Percentiles rank a stretch among this genome's conserved stretches.
These are phyloP conservation scores for Acanthamoeba healyi DNA, from an alignment of 208 protist species.

Conservation along the genomic window DNA sequence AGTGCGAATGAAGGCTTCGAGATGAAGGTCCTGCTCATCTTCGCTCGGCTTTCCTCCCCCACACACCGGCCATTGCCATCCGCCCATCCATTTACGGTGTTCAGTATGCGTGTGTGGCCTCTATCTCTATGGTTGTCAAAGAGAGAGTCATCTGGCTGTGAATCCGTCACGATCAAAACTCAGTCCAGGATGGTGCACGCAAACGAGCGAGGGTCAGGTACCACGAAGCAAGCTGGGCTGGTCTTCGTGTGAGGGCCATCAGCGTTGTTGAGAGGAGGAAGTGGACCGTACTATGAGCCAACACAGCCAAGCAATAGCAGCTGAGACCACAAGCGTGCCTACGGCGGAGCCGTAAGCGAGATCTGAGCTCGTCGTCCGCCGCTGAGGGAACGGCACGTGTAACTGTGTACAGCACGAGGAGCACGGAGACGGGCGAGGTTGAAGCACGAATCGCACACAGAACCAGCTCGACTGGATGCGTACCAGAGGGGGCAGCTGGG, in stretches of 20 bases:
- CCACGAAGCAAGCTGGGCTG: no score
- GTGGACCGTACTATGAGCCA: slow-evolving; percentile 21
- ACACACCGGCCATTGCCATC: not conserved
- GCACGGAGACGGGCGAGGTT: not conserved
- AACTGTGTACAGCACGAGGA: not conserved
- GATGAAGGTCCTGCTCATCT: slow-evolving; percentile 4
- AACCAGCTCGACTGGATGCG: not conserved
- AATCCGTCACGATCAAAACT: slow-evolving; percentile 3
- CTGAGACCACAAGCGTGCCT: not conserved
- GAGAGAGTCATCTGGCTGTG: slow-evolving; percentile 4
- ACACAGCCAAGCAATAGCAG: slow-evolving; percentile 26
- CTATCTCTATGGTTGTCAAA: no score
- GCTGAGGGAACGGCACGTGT: not conserved
- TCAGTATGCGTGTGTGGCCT: no score
- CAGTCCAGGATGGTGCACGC: not conserved
- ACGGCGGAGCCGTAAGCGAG: slow-evolving; percentile 12
- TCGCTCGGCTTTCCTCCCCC: not conserved
- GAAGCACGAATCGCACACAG: not conserved
- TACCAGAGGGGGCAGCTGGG: slow-evolving; percentile 48
- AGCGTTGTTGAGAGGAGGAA: not conserved
- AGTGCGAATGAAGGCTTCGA: slow-evolving; percentile 52
- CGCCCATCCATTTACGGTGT: not conserved
- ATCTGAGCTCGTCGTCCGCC: not conserved
- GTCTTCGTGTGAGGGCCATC: no score
- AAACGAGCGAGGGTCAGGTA: no score